Evolutionary conservation across 148 eudicot species (phyloP), one percentile per base, ranked within the genome.

Genomic region (Fagopyrum homotropicum): DNA sequence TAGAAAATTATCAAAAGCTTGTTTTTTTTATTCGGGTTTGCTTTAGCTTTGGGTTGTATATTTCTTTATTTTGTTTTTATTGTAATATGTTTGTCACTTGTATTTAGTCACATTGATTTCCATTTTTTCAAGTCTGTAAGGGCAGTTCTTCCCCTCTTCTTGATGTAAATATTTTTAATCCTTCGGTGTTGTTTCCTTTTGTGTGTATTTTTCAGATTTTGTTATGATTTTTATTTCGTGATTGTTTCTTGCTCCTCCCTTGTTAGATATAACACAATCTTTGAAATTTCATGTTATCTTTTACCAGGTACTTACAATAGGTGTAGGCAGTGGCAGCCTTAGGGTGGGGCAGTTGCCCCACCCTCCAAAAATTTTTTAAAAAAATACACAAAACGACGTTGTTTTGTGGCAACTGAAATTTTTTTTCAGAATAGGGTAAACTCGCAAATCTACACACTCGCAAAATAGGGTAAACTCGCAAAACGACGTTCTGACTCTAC

Each of bases 291-390:
- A 57, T 64, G 35, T 40, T 35, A 10, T 57, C 29, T 29, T 22
- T 63, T 40, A 12, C 66, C 84, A 93, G 97, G 90, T 89, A 68
- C 98, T 92, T 80, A 84, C 92, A 84, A 97, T 97, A 77, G 98
- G 98, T 54, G 98, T 92, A 40, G 98, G 26, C 26, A 22, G 26
- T 22, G 26, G 26, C 26, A 22, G 26, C 26, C 26, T 22, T 22
- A 22, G 26, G 26, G 26, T 22, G 26, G 26, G 26, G 26, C 26
- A 22, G 26, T 22, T 22, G 26, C 26, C 26, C 26, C 26, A 22
- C 26, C 26, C 26, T 22, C 26, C 26, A 22, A 22, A 22, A 22
- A 22, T 22, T 22, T 22, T 22, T 22, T 22, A 0, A 22, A 22
- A 22, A 22, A 22, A 22, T 22, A 22, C 26, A 22, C 26, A 22